A percentile compares a stretch with the other conserved stretches of the same genome.
Evolutionary conservation across 768 basidiomycete species (phyloP).

Genomic region (Macrolepiota fuliginosa): DNA sequence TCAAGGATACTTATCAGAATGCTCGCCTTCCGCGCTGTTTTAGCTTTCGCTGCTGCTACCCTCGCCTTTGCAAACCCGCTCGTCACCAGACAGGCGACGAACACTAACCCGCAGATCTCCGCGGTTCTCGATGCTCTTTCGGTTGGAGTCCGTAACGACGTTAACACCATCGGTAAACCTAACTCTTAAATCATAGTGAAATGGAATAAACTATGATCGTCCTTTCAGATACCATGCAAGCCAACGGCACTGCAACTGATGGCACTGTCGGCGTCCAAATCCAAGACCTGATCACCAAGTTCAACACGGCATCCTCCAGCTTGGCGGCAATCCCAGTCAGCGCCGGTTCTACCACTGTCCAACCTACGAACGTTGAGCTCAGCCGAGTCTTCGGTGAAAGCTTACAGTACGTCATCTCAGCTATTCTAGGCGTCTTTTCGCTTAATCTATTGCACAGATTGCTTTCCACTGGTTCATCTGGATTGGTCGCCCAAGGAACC

Average conservation of each 20-base stretch:
- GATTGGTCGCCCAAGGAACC: slow-evolving; percentile 19
- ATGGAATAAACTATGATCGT: neutral
- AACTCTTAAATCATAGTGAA: neutral
- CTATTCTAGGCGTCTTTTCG: neutral
- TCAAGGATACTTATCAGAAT: slow-evolving; percentile 16
- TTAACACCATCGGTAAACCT: slow-evolving; percentile 26
- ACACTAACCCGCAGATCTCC: slow-evolving; percentile 29
- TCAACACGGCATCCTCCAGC: slow-evolving; percentile 19
- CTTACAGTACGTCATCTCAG: slow-evolving; percentile 23
- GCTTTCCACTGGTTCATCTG: slow-evolving; percentile 28
- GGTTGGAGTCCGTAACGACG: slow-evolving; percentile 17
- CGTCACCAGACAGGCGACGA: slow-evolving; percentile 26
- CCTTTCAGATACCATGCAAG: slow-evolving; percentile 25
- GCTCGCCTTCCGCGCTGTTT: slow-evolving; percentile 27
- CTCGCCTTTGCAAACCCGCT: slow-evolving; percentile 28
- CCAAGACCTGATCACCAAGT: slow-evolving; percentile 23
- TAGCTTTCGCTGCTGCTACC: slow-evolving; percentile 26
- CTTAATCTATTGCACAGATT: slow-evolving; percentile 18
- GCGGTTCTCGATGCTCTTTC: slow-evolving; percentile 26
- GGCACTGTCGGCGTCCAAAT: slow-evolving; percentile 28
- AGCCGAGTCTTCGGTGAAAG: slow-evolving; percentile 28
- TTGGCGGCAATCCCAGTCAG: slow-evolving; percentile 26
- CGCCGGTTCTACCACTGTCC: slow-evolving; percentile 27
- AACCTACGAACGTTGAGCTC: slow-evolving; percentile 34
- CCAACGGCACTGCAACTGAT: slow-evolving; percentile 26